Evolutionary conservation across 2,329 filamentous ascomycete species (phyloP).

Genomic region (Aspergillus floridensis): DNA sequence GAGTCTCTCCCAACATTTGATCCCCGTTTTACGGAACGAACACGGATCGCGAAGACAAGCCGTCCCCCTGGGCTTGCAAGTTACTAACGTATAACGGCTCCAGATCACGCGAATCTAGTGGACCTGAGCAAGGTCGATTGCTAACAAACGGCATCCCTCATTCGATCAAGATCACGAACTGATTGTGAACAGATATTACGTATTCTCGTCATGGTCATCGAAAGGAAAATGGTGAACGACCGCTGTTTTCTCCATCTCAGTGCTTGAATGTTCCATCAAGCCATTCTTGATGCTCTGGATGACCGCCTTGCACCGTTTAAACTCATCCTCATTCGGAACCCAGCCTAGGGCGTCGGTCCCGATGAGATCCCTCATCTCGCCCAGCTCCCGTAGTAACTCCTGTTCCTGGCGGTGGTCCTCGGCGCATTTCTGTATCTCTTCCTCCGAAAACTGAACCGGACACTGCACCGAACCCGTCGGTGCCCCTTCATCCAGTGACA

Average conservation of each 20-base stretch:
- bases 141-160: too few relatives aligned
- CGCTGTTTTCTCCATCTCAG: neutral
- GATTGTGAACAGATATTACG: neutral
- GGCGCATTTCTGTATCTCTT: constrained; percentile 15
- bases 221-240: constrained; percentile 6
- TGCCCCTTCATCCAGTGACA: constrained; percentile 13
- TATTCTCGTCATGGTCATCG: constrained; percentile 10
- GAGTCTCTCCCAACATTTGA: too few relatives aligned
- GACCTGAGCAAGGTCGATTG: too few relatives aligned
- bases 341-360: constrained; percentile 27
- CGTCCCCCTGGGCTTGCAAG: too few relatives aligned
- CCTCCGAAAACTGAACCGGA: constrained; percentile 22
- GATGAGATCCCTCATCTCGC: constrained; percentile 23
- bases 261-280: constrained; percentile 3
- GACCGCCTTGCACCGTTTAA: constrained; percentile 2
- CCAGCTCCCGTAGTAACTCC: constrained; percentile 21
- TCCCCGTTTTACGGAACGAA: too few relatives aligned
- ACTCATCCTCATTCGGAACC: constrained; percentile 21
- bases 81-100: too few relatives aligned
- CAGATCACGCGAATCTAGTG: too few relatives aligned
- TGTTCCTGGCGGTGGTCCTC: constrained; percentile 17
- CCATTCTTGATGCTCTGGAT: constrained; percentile 1
- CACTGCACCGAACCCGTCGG: neutral
- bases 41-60: too few relatives aligned
- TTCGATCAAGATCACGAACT: too few relatives aligned